phyloP scores from a whole-genome alignment of 2,329 filamentous ascomycete species.

The Cytospora piceae region DNA sequence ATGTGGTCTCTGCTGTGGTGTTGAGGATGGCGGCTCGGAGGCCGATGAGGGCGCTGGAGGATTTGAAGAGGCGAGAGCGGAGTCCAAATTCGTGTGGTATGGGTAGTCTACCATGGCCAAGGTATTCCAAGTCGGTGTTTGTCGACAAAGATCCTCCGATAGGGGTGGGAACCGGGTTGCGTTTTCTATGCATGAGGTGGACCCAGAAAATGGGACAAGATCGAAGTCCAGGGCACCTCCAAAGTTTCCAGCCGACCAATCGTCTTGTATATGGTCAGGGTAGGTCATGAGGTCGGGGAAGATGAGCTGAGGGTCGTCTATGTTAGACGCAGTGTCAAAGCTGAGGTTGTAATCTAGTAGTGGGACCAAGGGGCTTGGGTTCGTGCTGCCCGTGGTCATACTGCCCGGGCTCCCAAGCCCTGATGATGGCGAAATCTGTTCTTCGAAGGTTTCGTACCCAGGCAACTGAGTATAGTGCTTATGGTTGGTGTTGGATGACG shows the following conservation, averaged over 20 bases:
- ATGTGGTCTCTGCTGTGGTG: not conserved
- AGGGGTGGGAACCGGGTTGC: not conserved
- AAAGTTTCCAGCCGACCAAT: not conserved
- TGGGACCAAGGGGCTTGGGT: constrained; percentile 12
- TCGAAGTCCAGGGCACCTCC: not conserved
- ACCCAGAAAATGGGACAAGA: not conserved
- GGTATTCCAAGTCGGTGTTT: not conserved
- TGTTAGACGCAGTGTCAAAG: not conserved
- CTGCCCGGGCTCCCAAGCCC: constrained; percentile 16
- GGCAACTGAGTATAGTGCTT: not conserved
- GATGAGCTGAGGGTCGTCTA: not conserved
- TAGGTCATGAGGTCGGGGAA: constrained; percentile 9
- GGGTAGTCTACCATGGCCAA: not conserved
- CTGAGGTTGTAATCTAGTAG: constrained; percentile 18
- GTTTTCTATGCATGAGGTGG: not conserved
- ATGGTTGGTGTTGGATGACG: not conserved
- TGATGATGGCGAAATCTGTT: constrained; percentile 5
- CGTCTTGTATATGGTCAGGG: not conserved
- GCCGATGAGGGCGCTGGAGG: not conserved
- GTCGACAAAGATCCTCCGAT: not conserved
- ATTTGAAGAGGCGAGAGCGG: not conserved
- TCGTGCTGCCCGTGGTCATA: constrained; percentile 23
- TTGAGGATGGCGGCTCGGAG: constrained; percentile 4
- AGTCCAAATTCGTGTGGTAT: not conserved
- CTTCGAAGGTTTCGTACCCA: not conserved